Evolutionary conservation across 148 eudicot genomes (phyloP).

Genomic region (Fagopyrum homotropicum): DNA sequence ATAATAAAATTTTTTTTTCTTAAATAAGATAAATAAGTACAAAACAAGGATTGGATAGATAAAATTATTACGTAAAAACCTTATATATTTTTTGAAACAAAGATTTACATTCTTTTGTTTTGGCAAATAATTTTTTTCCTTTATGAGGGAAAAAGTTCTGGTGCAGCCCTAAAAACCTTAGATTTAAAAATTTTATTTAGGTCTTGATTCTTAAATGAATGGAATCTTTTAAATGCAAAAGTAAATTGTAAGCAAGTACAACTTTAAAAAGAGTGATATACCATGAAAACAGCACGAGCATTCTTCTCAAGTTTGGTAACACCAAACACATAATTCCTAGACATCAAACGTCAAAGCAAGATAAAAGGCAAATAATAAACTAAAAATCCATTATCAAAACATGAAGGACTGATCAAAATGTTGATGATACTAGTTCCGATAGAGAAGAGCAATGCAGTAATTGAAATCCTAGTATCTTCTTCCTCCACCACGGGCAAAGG

Average conservation of each 20-base stretch:
- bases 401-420: background rate
- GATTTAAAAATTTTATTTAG: no score
- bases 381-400: background rate
- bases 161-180: no score
- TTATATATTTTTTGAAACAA: no score
- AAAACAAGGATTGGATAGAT: no score
- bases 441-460: background rate
- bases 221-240: background rate
- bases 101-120: no score
- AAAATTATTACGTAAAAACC: no score
- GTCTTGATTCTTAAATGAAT: no score
- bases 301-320: background rate
- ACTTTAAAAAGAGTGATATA: background rate
- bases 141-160: no score
- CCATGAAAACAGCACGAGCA: background rate
- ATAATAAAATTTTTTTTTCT: no score
- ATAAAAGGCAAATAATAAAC: background rate
- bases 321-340: background rate
- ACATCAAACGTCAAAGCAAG: background rate
- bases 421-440: background rate
- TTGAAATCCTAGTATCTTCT: conserved; percentile 23
- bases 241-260: background rate
- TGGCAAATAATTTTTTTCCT: no score
- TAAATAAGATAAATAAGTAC: no score
- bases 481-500: conserved; percentile 17